Evolutionary conservation across 352 stramenopile genomes (phyloP).

Genomic region (Pythium diclinum): DNA sequence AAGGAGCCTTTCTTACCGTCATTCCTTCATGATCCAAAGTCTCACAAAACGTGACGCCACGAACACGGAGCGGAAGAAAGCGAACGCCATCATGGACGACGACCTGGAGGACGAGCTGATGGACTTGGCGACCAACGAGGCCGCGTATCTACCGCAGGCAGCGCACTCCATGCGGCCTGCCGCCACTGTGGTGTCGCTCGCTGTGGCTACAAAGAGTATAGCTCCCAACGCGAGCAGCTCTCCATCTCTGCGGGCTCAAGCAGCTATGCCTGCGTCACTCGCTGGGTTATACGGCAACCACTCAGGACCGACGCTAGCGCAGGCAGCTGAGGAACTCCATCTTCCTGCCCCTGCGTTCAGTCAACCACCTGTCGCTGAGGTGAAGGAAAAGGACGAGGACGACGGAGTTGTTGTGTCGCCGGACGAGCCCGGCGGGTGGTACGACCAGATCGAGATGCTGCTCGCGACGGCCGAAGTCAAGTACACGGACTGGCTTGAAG

Average conservation of each 20-base stretch:
- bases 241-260: background rate
- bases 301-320: background rate
- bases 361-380: background rate
- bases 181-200: background rate
- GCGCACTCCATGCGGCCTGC: conserved; percentile 22
- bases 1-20: background rate
- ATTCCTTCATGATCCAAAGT: background rate
- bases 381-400: background rate
- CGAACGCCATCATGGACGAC: conserved; percentile 27
- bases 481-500: conserved; percentile 23
- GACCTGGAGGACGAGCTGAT: conserved; percentile 66
- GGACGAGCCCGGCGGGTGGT: conserved; percentile 24
- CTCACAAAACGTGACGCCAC: background rate
- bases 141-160: conserved; percentile 44
- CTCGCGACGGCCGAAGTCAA: conserved; percentile 25
- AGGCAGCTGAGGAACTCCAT: background rate
- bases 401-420: background rate
- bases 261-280: conserved; percentile 2
- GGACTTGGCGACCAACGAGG: conserved; percentile 58
- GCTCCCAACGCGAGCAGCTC: background rate
- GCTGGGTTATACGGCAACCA: background rate
- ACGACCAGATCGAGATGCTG: conserved; percentile 32
- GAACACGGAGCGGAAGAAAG: background rate
- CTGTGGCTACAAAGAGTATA: background rate
- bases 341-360: background rate